Evolutionary conservation across 345 rosid species (phyloP), one percentile per base, ranked within the genome.

Genomic region (Trapa incisa): DNA sequence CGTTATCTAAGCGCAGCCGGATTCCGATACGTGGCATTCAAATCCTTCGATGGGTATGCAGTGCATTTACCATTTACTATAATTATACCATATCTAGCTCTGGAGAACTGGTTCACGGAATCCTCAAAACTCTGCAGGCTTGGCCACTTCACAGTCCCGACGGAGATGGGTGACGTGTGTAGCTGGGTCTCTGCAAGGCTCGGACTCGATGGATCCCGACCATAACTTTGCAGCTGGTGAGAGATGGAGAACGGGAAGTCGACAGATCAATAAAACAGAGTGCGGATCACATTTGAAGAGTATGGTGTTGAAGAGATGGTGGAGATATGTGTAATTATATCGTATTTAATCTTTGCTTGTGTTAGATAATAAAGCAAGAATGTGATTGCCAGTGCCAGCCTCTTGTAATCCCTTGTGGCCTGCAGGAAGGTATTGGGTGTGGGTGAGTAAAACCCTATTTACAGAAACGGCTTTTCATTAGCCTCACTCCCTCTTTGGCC

Each of bases 161-260:
- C 36, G 37, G 76, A 74, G 73, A 74, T 65, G 72, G 54, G 60
- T 3, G 76, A 74, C 1, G 73, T 74, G 29, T 74, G 76, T 57
- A 52, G 57, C 14, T 74, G 76, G 76, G 56, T 74, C 33, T 65
- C 76, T 13, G 61, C 58, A 37, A 65, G 69, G 73, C 62, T 65
- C 61, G 69, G 69, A 37, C 73, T 74, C 8, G 73, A 74, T 50
- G 73, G 89, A 10, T 81, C 78, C 1, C 80, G 80, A 57, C 72
- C 47, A 54, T 68, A 45, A 61, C 16, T 57, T 56, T 56, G 65
- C 61, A 56, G 61, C n/a, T 54, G 48, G 9, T n/a, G 43, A 45
- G 48, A 74, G 72, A 72, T 67, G 29, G 65, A 53, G 33, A 47
- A 61, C 16, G 35, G 10, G 62, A 52, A 50, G 43, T 17, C 67